Percentiles rank a stretch among this genome's conserved stretches.
Evolutionary conservation across 371 early-diverging fungal species (phyloP).

Genomic region (Zychaea mexicana): DNA sequence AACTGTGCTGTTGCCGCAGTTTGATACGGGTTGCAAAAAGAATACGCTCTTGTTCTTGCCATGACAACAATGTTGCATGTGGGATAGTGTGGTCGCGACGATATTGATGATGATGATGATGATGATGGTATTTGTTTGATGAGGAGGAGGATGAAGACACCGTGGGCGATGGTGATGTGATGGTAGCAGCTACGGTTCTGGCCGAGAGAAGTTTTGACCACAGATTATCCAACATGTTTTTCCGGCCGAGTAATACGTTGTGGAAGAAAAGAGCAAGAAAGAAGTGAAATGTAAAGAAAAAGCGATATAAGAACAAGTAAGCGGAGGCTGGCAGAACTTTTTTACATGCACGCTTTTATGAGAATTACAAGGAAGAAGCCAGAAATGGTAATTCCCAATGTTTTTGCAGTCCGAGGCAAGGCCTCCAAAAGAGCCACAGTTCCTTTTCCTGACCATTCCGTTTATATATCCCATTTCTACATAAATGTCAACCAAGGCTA

Average conservation of each 20-base stretch:
- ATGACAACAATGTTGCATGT: not conserved
- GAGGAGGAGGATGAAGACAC: not conserved
- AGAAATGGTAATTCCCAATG: not conserved
- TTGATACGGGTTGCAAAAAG: constrained; percentile 4
- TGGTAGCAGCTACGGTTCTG: not conserved
- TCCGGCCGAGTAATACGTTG: too few species aligned
- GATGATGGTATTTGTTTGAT: not conserved
- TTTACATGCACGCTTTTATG: not conserved
- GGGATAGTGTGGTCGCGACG: not conserved
- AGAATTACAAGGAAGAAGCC: not conserved
- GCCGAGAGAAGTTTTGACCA: not conserved
- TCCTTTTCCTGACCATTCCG: not conserved
- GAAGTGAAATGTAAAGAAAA: not conserved
- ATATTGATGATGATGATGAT: not conserved
- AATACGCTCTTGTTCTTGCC: not conserved
- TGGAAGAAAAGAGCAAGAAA: not conserved
- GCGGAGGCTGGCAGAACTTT: not conserved
- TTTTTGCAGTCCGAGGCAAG: not conserved
- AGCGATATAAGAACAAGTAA: not conserved
- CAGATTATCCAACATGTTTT: constrained; percentile 1
- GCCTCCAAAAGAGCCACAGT: not conserved
- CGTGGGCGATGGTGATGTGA: not conserved
- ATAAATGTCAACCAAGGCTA: constrained; percentile 48
- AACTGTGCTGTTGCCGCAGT: not conserved
- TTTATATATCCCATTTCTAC: not conserved